A percentile compares a stretch with the other conserved stretches of the same genome.
These are phyloP conservation scores for Saccharomyces hybrid DNA, from an alignment of 1,139 yeast genomes.

Conservation along the genomic window DNA sequence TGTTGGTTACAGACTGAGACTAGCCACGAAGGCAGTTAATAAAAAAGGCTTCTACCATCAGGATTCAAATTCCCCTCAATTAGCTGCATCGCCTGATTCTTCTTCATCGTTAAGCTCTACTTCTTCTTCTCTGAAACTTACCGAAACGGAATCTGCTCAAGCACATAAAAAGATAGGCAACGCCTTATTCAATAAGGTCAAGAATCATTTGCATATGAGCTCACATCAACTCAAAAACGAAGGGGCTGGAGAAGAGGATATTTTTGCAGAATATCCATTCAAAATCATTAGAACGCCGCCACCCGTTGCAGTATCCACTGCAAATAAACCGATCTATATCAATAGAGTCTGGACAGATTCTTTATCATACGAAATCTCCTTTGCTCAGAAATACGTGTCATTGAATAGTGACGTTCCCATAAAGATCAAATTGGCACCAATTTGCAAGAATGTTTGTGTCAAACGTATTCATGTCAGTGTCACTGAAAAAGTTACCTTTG, in stretches of 20 bases:
- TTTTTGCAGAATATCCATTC: slow-evolving; percentile 24
- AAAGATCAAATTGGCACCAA: slow-evolving; percentile 66
- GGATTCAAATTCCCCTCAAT: background rate
- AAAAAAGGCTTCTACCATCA: background rate
- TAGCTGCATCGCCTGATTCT: background rate
- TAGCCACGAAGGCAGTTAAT: slow-evolving; percentile 16
- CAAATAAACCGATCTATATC: slow-evolving; percentile 77
- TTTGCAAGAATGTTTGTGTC: slow-evolving; percentile 58
- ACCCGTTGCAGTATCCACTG: slow-evolving; percentile 59
- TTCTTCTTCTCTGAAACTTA: slow-evolving; percentile 1
- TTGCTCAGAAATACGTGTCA: slow-evolving; percentile 70
- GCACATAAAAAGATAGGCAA: slow-evolving; percentile 10
- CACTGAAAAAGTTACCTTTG: slow-evolving; percentile 66
- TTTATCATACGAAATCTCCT: slow-evolving; percentile 67
- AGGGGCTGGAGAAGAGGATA: slow-evolving; percentile 5
- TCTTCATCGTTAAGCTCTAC: slow-evolving; percentile 1
- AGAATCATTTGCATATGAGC: slow-evolving; percentile 17
- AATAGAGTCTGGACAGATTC: slow-evolving; percentile 81
- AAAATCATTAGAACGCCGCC: slow-evolving; percentile 69
- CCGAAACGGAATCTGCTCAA: slow-evolving; percentile 9
- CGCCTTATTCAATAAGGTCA: slow-evolving; percentile 20
- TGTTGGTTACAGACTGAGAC: slow-evolving; percentile 26
- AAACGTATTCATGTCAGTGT: slow-evolving; percentile 70
- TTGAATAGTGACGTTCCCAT: slow-evolving; percentile 57
- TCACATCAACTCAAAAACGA: slow-evolving; percentile 5